These are phyloP conservation scores for Monilinia fructicola DNA, from an alignment of 2,329 filamentous ascomycete species.

Conservation along the genomic window DNA sequence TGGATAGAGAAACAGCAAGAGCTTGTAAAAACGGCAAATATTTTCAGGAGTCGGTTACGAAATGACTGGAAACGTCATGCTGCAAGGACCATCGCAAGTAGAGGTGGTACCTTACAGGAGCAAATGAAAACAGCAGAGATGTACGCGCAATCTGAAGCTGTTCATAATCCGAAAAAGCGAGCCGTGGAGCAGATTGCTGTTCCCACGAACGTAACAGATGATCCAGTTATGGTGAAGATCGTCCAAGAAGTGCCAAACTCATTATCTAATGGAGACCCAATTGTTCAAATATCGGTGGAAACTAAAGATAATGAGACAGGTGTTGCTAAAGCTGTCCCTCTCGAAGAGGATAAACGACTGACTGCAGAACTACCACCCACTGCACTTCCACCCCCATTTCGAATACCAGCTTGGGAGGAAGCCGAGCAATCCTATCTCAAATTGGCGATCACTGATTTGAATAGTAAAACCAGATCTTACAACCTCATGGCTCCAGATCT, in stretches of 20 bases:
- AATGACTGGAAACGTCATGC: constrained; percentile 84
- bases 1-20: constrained; percentile 99
- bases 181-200: constrained; percentile 50
- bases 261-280: constrained; percentile 23
- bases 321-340: constrained; percentile 11
- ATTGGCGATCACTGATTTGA: constrained; percentile 74
- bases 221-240: constrained; percentile 50
- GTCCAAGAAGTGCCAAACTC: constrained; percentile 41
- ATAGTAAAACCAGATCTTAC: constrained; percentile 79
- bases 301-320: constrained; percentile 25
- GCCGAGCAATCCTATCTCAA: constrained; percentile 73
- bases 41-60: constrained; percentile 73
- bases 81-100: constrained; percentile 72
- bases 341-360: constrained; percentile 17
- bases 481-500: constrained; percentile 92
- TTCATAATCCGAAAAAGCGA: constrained; percentile 57
- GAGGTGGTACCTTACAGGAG: constrained; percentile 70
- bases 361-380: constrained; percentile 27
- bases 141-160: constrained; percentile 72
- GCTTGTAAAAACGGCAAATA: constrained; percentile 64
- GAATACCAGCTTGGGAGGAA: constrained; percentile 73
- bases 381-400: constrained; percentile 60
- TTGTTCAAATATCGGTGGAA: constrained; percentile 29
- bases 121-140: constrained; percentile 70
- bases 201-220: constrained; percentile 49